phyloP scores from a whole-genome alignment of 2,329 filamentous ascomycete genomes.

The Bipolaris bicolor region DNA sequence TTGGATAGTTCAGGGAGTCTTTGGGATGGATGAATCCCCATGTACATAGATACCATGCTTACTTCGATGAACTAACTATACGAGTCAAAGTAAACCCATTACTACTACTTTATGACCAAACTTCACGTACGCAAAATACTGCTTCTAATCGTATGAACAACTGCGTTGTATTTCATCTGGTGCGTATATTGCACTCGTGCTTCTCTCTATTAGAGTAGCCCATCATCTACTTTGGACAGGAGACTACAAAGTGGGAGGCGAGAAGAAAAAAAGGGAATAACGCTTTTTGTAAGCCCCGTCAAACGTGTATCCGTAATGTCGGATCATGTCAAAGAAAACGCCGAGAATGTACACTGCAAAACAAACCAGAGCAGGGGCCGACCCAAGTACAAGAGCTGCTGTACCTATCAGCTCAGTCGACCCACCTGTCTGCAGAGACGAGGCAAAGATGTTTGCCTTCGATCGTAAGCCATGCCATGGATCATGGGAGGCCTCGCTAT shows the following conservation, averaged over 20 bases:
- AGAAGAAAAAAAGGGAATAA: neutral
- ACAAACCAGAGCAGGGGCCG: neutral
- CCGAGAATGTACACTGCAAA: slow-evolving; percentile 6
- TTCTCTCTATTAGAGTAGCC: neutral
- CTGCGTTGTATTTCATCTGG: neutral
- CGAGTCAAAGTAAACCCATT: neutral
- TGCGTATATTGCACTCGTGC: neutral
- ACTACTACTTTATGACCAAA: too few species aligned
- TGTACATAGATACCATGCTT: too few species aligned
- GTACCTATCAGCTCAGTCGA: slow-evolving; percentile 8
- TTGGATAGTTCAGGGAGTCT: neutral
- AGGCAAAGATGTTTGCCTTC: neutral
- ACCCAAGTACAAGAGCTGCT: neutral
- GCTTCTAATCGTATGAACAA: neutral
- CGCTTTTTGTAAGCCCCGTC: neutral
- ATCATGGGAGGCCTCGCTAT: neutral
- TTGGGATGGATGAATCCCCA: too few species aligned
- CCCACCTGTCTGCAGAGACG: neutral
- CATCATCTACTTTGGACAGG: neutral
- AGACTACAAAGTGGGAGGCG: neutral
- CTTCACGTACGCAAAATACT: neutral
- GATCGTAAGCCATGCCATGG: neutral
- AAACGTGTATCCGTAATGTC: neutral
- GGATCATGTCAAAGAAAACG: neutral
- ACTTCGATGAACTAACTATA: neutral